Evolutionary conservation across 78 protist species (phyloP).

Genomic region (Cavenderia fasciculata): DNA sequence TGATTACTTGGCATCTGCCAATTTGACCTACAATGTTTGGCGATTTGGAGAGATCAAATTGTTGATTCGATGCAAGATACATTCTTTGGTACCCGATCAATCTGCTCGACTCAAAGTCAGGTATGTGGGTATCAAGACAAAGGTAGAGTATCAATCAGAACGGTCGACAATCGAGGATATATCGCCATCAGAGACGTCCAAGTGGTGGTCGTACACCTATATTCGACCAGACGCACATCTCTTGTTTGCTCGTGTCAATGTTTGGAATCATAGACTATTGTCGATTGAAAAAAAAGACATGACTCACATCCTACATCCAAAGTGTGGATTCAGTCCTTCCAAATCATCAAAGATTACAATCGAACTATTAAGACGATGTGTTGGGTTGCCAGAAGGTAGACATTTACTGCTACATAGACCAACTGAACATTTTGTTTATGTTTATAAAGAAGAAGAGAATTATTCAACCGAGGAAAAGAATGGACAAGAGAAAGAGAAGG

Average conservation of each 20-base stretch:
- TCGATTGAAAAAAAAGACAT: slow-evolving; percentile 52
- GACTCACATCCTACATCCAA: slow-evolving; percentile 53
- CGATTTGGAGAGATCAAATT: slow-evolving; percentile 68
- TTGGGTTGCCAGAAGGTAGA: not conserved
- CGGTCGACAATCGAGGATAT: slow-evolving; percentile 44
- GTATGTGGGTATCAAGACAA: slow-evolving; percentile 53
- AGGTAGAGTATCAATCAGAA: slow-evolving; percentile 51
- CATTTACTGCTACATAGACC: slow-evolving; percentile 8
- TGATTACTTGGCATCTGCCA: not conserved
- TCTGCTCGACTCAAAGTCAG: slow-evolving; percentile 2
- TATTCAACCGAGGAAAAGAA: not conserved
- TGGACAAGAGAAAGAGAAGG: too few species aligned
- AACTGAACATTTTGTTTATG: slow-evolving; percentile 16
- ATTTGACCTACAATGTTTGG: slow-evolving; percentile 71
- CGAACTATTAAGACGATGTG: slow-evolving; percentile 23
- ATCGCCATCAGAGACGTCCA: slow-evolving; percentile 14
- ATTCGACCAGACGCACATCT: slow-evolving; percentile 78
- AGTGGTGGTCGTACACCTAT: slow-evolving; percentile 74
- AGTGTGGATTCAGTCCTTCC: slow-evolving; percentile 28
- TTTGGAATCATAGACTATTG: slow-evolving; percentile 16
- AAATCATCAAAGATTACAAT: slow-evolving; percentile 30
- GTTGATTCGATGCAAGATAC: slow-evolving; percentile 69
- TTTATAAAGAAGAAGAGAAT: not conserved
- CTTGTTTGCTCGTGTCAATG: slow-evolving; percentile 31
- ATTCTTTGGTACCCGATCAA: slow-evolving; percentile 35